Base-by-base conservation (phyloP, 129 eudicot genomes). In the Flaveria bidentis region DNA sequence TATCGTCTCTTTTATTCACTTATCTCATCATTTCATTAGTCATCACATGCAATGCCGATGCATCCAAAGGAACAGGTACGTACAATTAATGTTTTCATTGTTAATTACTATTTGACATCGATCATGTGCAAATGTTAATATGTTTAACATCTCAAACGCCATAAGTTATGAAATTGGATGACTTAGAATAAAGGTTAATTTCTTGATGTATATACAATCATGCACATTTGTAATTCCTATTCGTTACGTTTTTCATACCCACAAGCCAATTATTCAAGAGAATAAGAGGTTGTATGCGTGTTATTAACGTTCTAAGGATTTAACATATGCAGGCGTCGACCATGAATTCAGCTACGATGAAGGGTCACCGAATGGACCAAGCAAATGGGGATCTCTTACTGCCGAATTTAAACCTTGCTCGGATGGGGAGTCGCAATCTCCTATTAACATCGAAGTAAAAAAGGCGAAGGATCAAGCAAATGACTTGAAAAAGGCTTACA, bases 341-440 rank as follows among this genome's bases (percentile, higher is more conserved):
- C 71, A 78, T 9, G 71, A 70, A 20, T 84, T 82, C 80, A 47
- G 63, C 62, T 87, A 87, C n/a, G 8, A 9, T 6, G 63, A 46
- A 39, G 63, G 41, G 52, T 39, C 81, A 13, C 52, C 28, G 69
- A 71, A 49, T 0, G 91, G 86, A 8, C 91, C 86, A 7, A 18
- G 28, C 3, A 72, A 80, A 58, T 85, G 89, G 92, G 92, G 84
- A n/a, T 8, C 71, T 51, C 67, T 88, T 15, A 68, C 67, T 11
- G 25, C 78, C 0, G 67, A 33, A 0, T 85, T 84, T 86, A 53
- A 77, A 61, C 9, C 23, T 23, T 88, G 92, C 64, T 74, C 41
- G 23, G 74, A 20, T 17, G 92, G 89, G 5, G 69, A 17, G 68
- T 10, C 33, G 6, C 92, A 88, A 23, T 83, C 92, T 46, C 92